These are phyloP conservation scores for Thalia dealbata DNA, from an alignment of 176 grass and related monocot species.

Conservation along the genomic window DNA sequence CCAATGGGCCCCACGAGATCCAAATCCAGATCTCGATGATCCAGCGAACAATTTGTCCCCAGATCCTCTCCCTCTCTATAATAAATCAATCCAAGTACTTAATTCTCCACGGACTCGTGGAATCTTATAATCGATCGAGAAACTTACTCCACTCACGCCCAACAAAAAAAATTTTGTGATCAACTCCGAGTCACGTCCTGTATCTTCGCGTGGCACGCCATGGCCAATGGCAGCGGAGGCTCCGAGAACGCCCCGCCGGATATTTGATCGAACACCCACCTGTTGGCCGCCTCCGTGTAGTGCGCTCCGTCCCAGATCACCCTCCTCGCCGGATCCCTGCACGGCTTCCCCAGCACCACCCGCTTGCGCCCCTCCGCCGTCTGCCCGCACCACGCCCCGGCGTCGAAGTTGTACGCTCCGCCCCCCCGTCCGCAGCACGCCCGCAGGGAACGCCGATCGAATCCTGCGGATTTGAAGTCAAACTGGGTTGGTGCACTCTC, in stretches of 20 bases:
- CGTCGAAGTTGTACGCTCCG: conserved; percentile 9
- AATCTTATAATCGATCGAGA: too few species aligned
- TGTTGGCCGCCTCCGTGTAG: conserved; percentile 17
- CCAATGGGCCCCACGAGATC: not conserved
- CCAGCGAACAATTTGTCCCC: too few species aligned
- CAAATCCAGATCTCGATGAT: too few species aligned
- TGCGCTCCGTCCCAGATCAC: conserved; percentile 14
- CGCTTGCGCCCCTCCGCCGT: not conserved
- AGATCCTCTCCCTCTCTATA: too few species aligned
- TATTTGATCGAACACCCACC: conserved; percentile 12
- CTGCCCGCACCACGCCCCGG: not conserved
- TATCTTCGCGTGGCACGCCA: not conserved
- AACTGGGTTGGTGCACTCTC: too few species aligned
- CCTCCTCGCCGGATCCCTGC: not conserved
- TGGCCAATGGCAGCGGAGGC: not conserved
- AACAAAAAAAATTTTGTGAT: too few species aligned
- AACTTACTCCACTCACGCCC: too few species aligned
- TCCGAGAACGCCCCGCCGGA: not conserved
- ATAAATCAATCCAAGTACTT: too few species aligned
- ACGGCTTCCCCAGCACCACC: not conserved
- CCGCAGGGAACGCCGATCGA: not conserved
- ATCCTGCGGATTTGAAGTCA: too few species aligned
- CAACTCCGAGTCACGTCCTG: too few species aligned
- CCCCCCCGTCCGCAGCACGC: conserved; percentile 12
- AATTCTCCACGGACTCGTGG: too few species aligned